Base-by-base conservation (phyloP, 2,329 filamentous ascomycete genomes). In the Calonectria henricotiae region DNA sequence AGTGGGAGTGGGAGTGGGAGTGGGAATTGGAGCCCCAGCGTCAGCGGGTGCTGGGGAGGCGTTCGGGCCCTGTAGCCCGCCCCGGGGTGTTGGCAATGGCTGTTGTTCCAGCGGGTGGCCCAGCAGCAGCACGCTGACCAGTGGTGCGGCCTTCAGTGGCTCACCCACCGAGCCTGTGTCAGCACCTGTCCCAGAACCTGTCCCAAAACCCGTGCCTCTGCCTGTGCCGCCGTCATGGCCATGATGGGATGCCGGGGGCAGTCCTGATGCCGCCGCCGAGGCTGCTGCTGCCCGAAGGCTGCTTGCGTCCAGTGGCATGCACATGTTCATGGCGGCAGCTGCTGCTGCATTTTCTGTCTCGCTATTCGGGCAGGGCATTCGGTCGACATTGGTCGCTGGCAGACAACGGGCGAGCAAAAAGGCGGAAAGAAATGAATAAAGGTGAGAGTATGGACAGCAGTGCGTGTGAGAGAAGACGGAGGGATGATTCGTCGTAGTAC, bases 321-420 rank as follows among this genome's bases (percentile, higher is more conserved):
- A 47, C 39, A 63, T 79, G 80, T 80, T 86, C 82, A 87, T 80
- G 79, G 81, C 79, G 80, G 81, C 83, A 80, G 84, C 80, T 80
- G 78, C 79, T 87, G 87, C 85, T 86, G 86, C 86, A 89, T 88
- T 86, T 87, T 87, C 86, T 83, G 82, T 81, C 80, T 83, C 81
- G 80, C 80, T 80, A 80, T 82, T 82, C 83, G 84, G 83, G 80
- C 81, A 86, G 83, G 87, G 89, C 88, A 89, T 89, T 87, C 86
- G 87, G 84, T 83, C 82, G 83, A 86, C 88, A 89, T 89, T 82
- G 85, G 81, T 72, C 71, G 74, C 66, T 74, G 74, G 74, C 74
- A 76, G 41, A 47, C 20, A 46, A 49, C 49, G 69, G 63, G 54
- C 58, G 47, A 32, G 71, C 65, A 62, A 55, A 51, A 55, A 54